phyloP scores from a whole-genome alignment of 345 rosid genomes.

The Litchi chinensis region DNA sequence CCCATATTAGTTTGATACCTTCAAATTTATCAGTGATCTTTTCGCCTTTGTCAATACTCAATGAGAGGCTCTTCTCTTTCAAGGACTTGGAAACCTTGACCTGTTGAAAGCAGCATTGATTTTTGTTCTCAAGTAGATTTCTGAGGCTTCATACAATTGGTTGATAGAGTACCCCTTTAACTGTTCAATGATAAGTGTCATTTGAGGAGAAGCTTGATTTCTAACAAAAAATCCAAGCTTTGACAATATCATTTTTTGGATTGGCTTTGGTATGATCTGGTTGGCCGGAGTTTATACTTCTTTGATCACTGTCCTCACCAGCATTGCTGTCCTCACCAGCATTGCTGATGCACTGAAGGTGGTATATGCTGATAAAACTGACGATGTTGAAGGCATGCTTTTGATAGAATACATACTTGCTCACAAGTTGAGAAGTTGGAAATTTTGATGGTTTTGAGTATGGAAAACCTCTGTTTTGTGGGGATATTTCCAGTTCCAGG shows the following conservation, averaged over 20 bases:
- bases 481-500: background rate
- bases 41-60: slow-evolving; percentile 26
- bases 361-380: slow-evolving; percentile 22
- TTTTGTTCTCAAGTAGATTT: slow-evolving; percentile 26
- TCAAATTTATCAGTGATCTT: slow-evolving; percentile 19
- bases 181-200: slow-evolving; percentile 15
- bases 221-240: slow-evolving; percentile 12
- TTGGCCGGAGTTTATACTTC: slow-evolving; percentile 18
- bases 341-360: slow-evolving; percentile 27
- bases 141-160: slow-evolving; percentile 17
- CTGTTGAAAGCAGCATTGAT: slow-evolving; percentile 15
- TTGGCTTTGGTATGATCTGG: slow-evolving; percentile 20
- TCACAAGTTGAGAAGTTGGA: slow-evolving; percentile 8
- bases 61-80: slow-evolving; percentile 5
- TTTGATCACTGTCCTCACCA: slow-evolving; percentile 5
- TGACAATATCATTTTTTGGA: slow-evolving; percentile 13
- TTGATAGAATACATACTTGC: slow-evolving; percentile 23
- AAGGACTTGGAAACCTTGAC: slow-evolving; percentile 21
- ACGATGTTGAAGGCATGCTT: slow-evolving; percentile 26
- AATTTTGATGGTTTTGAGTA: background rate
- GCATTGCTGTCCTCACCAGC: slow-evolving; percentile 26
- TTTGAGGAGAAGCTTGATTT: background rate
- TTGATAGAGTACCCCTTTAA: slow-evolving; percentile 12
- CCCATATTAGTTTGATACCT: slow-evolving; percentile 29
- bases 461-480: background rate